Evolutionary conservation across 371 early-diverging fungal species (phyloP).

Genomic region (Mortierella sp.): DNA sequence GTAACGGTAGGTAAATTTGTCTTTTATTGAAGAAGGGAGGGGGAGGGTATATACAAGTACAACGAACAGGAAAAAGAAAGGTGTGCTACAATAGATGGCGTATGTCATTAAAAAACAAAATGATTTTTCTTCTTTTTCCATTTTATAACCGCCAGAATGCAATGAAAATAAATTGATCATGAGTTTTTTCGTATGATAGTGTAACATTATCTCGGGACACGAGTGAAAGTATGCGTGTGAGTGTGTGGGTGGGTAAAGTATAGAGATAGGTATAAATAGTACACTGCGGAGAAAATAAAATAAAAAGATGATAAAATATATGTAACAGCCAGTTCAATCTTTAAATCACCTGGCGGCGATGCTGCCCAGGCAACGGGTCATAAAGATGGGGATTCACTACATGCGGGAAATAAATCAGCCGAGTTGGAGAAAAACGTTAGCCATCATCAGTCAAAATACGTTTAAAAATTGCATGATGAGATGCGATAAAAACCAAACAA

Average conservation of each 20-base stretch:
- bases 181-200: not conserved
- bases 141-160: not conserved
- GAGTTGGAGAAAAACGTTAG: not conserved
- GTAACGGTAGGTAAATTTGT: too few species aligned
- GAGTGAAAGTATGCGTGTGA: not conserved
- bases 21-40: too few species aligned
- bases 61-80: conserved; percentile 9
- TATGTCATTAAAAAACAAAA: not conserved
- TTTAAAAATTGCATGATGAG: too few species aligned
- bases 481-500: not conserved
- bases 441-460: not conserved
- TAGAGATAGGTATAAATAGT: not conserved
- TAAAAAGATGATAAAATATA: not conserved
- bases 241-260: not conserved
- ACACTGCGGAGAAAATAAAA: not conserved
- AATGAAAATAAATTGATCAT: not conserved
- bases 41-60: too few species aligned
- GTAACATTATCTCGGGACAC: not conserved
- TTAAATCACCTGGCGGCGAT: conserved; percentile 41
- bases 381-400: conserved; percentile 48
- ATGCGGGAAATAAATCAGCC: not conserved
- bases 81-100: too few species aligned
- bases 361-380: conserved; percentile 32
- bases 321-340: not conserved
- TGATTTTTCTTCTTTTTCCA: too few species aligned